Conservation (phyloP, 2,329 filamentous ascomycete species). For the Epichloe baconii region DNA sequence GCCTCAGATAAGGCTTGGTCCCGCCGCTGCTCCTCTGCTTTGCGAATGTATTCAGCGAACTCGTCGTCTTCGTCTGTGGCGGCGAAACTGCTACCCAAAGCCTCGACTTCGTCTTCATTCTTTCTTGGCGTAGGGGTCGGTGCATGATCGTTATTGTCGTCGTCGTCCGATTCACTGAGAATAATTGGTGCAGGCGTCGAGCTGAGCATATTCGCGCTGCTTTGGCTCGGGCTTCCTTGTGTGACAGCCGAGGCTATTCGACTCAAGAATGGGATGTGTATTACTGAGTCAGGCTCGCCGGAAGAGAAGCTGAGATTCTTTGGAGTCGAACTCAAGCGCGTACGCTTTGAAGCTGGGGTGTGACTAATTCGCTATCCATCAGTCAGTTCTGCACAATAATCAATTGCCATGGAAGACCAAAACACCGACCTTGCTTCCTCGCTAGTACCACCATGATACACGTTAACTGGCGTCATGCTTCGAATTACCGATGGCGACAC, state of each 20-base stretch:
- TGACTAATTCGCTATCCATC: slow-evolving; percentile 18
- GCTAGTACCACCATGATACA: not conserved
- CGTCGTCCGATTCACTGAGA: slow-evolving; percentile 21
- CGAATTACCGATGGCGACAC: not conserved
- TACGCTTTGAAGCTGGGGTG: slow-evolving; percentile 28
- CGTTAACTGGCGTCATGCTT: not conserved
- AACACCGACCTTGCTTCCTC: not conserved
- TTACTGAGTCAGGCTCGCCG: slow-evolving; percentile 7
- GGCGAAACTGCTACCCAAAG: slow-evolving; percentile 12
- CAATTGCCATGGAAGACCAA: not conserved
- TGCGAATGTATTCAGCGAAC: slow-evolving; percentile 31
- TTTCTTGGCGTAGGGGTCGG: slow-evolving; percentile 2
- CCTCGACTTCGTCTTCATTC: slow-evolving; percentile 13
- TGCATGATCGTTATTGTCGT: slow-evolving; percentile 6
- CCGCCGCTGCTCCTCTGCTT: slow-evolving; percentile 22
- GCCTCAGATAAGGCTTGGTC: slow-evolving; percentile 12
- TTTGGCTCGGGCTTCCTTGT: not conserved
- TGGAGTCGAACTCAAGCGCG: slow-evolving; percentile 13
- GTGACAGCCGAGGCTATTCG: not conserved
- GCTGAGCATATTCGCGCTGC: not conserved
- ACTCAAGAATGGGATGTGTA: slow-evolving; percentile 9
- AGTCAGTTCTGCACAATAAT: not conserved
- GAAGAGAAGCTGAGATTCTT: slow-evolving; percentile 6
- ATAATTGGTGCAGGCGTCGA: slow-evolving; percentile 11
- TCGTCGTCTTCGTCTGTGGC: slow-evolving; percentile 26